Evolutionary conservation across 177 flowering plant genomes (phyloP).

Genomic region (Tripterygium wilfordii): DNA sequence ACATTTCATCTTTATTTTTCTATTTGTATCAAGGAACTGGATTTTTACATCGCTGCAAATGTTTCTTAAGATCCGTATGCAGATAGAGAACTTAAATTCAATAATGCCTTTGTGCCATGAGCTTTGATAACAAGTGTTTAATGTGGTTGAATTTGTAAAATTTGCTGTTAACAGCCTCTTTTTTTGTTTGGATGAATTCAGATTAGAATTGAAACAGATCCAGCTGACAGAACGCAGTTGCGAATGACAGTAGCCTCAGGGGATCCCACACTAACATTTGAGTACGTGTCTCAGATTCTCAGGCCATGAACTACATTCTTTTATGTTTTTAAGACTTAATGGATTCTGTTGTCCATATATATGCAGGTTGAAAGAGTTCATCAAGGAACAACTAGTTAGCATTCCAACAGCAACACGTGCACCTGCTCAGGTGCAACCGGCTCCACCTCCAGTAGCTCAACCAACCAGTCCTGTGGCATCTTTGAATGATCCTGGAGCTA

Average conservation of each 20-base stretch:
- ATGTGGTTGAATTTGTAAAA: too few species aligned
- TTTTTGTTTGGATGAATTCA: constrained; percentile 23
- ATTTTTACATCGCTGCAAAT: too few species aligned
- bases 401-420: constrained; percentile 45
- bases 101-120: too few species aligned
- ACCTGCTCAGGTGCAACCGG: constrained; percentile 21
- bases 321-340: too few species aligned
- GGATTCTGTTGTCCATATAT: too few species aligned
- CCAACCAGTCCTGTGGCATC: constrained; percentile 35
- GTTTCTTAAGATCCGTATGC: too few species aligned
- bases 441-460: constrained; percentile 35
- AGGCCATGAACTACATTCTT: too few species aligned
- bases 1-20: too few species aligned
- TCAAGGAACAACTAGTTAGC: constrained; percentile 79
- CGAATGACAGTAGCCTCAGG: constrained; percentile 95
- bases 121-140: neutral
- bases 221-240: constrained; percentile 94
- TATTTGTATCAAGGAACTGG: too few species aligned
- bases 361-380: constrained; percentile 88
- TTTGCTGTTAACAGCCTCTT: too few species aligned
- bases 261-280: constrained; percentile 80
- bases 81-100: too few species aligned
- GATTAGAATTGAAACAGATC: constrained; percentile 97
- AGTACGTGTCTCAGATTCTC: constrained; percentile 43
- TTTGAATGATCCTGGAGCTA: constrained; percentile 77